A percentile compares a stretch with the other conserved stretches of the same genome.
phyloP scores from a whole-genome alignment of 1,139 yeast genomes.

The Yamadazyma membranifaciens region DNA sequence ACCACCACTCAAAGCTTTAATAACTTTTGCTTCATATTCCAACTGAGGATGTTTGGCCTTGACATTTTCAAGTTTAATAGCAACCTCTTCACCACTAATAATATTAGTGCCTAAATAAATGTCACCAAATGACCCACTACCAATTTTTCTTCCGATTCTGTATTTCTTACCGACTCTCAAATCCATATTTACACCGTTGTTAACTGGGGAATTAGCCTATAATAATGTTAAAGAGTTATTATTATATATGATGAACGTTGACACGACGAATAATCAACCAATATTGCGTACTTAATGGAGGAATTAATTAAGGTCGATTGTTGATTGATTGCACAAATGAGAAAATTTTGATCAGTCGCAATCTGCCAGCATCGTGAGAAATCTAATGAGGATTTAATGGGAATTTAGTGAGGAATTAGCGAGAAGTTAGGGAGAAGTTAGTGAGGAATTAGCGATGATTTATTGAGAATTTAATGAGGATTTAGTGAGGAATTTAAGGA shows the following conservation, averaged over 20 bases:
- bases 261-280: background rate
- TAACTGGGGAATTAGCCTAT: background rate
- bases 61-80: conserved; percentile 88
- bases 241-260: background rate
- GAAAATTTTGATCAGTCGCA: conserved; percentile 5
- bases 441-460: too few relatives aligned
- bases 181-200: conserved; percentile 42
- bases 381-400: too few relatives aligned
- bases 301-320: conserved; percentile 1
- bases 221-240: background rate
- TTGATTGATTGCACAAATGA: conserved; percentile 5
- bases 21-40: conserved; percentile 94
- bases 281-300: background rate
- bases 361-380: conserved; percentile 1
- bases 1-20: conserved; percentile 92
- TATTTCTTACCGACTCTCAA: conserved; percentile 93
- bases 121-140: conserved; percentile 97
- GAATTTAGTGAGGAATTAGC: too few relatives aligned
- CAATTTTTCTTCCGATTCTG: conserved; percentile 93
- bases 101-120: conserved; percentile 91
- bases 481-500: too few relatives aligned
- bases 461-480: too few relatives aligned
- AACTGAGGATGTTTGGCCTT: conserved; percentile 95
- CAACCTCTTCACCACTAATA: conserved; percentile 96
- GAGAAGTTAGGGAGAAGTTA: too few relatives aligned